These are phyloP conservation scores for Physcia stellaris DNA, from an alignment of 495 filamentous ascomycete species.

Conservation along the genomic window DNA sequence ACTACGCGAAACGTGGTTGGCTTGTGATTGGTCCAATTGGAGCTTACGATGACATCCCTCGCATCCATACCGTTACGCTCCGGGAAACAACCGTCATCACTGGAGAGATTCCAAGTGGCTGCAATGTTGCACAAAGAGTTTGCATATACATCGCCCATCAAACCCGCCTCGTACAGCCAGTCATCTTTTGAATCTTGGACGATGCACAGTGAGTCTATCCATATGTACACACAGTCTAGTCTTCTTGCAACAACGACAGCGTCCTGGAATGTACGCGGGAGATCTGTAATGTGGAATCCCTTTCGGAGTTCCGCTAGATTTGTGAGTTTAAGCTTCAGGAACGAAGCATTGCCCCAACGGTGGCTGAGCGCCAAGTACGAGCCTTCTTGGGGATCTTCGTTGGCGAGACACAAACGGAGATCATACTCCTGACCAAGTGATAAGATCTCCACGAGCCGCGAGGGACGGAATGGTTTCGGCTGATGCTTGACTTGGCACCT, in stretches of 20 bases:
- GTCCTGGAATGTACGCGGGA: constrained; percentile 10
- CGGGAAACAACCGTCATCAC: not conserved
- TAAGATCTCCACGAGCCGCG: too few relatives aligned
- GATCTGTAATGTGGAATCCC: not conserved
- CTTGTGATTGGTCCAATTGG: not conserved
- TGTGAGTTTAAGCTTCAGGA: constrained; percentile 2
- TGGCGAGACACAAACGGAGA: too few relatives aligned
- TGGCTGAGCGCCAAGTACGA: constrained; percentile 11
- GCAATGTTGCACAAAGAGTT: constrained; percentile 8
- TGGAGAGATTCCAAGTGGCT: not conserved
- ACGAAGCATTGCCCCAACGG: constrained; percentile 9
- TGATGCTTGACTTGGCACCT: too few relatives aligned
- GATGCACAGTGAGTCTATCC: constrained; percentile 13
- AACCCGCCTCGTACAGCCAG: constrained; percentile 7
- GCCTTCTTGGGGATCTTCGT: too few relatives aligned
- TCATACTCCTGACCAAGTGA: too few relatives aligned
- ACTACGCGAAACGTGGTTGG: constrained; percentile 1
- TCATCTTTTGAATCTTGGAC: constrained; percentile 10
- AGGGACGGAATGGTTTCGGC: too few relatives aligned
- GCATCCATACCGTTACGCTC: not conserved
- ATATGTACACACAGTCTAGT: constrained; percentile 8
- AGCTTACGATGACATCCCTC: not conserved
- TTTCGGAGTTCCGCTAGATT: constrained; percentile 2
- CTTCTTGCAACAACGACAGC: constrained; percentile 6
- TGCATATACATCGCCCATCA: constrained; percentile 7